A percentile compares a stretch with the other conserved stretches of the same genome.
Conservation (phyloP, 2,329 filamentous ascomycete genomes). For the Macrophomina tecta region DNA sequence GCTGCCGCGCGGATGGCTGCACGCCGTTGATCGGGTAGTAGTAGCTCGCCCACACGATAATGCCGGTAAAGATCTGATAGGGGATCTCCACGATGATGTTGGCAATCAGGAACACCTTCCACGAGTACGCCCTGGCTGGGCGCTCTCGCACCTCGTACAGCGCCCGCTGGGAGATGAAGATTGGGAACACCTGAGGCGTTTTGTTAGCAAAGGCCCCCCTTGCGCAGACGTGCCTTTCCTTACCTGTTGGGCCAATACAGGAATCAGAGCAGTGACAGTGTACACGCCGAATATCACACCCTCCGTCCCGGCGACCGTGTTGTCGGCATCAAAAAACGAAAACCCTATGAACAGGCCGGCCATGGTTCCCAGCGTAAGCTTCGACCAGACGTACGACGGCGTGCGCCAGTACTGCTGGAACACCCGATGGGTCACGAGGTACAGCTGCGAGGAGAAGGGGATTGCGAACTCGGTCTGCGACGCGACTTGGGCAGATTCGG, state of each 20-base stretch:
- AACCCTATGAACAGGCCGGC: conserved; percentile 47
- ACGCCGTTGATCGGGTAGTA: conserved; percentile 63
- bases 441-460: conserved; percentile 44
- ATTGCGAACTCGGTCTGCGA: conserved; percentile 52
- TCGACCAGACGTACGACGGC: conserved; percentile 49
- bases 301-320: conserved; percentile 50
- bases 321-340: conserved; percentile 49
- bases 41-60: conserved; percentile 69
- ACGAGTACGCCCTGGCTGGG: conserved; percentile 74
- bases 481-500: not conserved
- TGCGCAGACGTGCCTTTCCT: not conserved
- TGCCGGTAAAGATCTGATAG: conserved; percentile 66
- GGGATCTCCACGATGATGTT: conserved; percentile 76
- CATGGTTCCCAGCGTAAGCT: conserved; percentile 31
- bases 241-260: conserved; percentile 60
- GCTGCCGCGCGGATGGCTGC: conserved; percentile 61
- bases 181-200: conserved; percentile 59
- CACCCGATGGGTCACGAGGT: conserved; percentile 46
- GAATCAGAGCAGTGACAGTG: conserved; percentile 51
- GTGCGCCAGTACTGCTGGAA: conserved; percentile 56
- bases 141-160: conserved; percentile 66
- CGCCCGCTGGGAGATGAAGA: conserved; percentile 63
- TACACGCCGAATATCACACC: conserved; percentile 58
- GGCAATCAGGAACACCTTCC: conserved; percentile 74
- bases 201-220: conserved; percentile 37